Evolutionary conservation across 768 basidiomycete genomes (phyloP).

Genomic region (Leccinellum albellum): DNA sequence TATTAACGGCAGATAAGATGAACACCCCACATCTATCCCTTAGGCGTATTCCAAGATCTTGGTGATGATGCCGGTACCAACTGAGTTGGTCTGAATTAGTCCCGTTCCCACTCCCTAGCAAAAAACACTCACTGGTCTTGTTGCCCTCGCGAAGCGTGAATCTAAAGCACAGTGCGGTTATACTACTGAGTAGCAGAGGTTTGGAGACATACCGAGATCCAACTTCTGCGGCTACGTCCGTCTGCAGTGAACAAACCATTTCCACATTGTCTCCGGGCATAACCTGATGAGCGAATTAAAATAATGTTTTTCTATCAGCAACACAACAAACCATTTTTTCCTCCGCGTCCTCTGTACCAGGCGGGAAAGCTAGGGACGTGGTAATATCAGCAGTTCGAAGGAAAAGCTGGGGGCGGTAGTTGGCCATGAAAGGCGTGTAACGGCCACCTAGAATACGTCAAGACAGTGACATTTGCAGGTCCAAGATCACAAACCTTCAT

Average conservation of each 20-base stretch:
- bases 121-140: slow-evolving; percentile 66
- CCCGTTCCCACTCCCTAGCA: neutral
- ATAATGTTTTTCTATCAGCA: neutral
- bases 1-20: slow-evolving; percentile 19
- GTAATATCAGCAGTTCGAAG: slow-evolving; percentile 95
- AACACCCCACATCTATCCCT: slow-evolving; percentile 4
- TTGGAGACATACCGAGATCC: slow-evolving; percentile 61
- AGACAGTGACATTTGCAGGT: slow-evolving; percentile 44
- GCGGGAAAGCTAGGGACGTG: slow-evolving; percentile 78
- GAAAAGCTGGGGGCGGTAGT: slow-evolving; percentile 95
- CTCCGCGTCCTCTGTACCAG: slow-evolving; percentile 71
- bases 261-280: slow-evolving; percentile 99
- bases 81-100: slow-evolving; percentile 35
- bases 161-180: slow-evolving; percentile 21
- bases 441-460: slow-evolving; percentile 52
- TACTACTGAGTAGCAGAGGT: neutral
- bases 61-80: slow-evolving; percentile 93
- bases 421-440: slow-evolving; percentile 86
- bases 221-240: slow-evolving; percentile 85
- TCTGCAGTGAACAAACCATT: slow-evolving; percentile 77
- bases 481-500: slow-evolving; percentile 36
- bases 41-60: slow-evolving; percentile 60
- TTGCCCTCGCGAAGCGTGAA: slow-evolving; percentile 96
- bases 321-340: slow-evolving; percentile 73
- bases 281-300: slow-evolving; percentile 44